Base-by-base conservation (phyloP, 306 rosid genomes). In the Vigna unguiculata region DNA sequence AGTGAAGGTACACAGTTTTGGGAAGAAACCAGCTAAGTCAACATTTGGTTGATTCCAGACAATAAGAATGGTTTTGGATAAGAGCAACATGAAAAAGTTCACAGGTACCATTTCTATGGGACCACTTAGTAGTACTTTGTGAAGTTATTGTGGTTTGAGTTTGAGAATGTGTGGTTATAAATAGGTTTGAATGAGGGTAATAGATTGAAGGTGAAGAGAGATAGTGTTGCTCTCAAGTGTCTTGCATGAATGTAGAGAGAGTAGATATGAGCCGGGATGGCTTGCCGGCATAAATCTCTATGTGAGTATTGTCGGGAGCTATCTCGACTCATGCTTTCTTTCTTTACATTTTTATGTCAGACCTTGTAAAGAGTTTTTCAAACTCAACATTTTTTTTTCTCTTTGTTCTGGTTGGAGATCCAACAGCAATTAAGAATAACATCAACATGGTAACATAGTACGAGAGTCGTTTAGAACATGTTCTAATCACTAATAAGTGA, bases 181-280 rank as follows among this genome's bases (percentile, higher is more conserved):
- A 69, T 69, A n/a, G 80, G 72, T 25, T 51, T 22, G 55, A 32
- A 58, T 79, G 30, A 13, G 0, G 6, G 17, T 45, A 15, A 69
- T 28, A 24, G 17, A 49, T 20, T 55, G 43, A 41, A 41, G 13
- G 47, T 41, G 47, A 41, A 41, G 14, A 38, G 30, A 38, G 2
- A n/a, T n/a, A n/a, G 4, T 4, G 11, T 55, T 34, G 76, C 61
- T 64, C 25, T 64, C 38, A 63, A 65, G 57, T n/a, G 76, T 28
- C 78, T 73, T 59, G 77, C 57, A 48, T 76, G 84, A 71, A 20
- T 75, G 78, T 15, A 48, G 48, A 66, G 75, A 76, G 75, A 84
- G 82, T 61, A 49, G 51, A 80, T 38, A 40, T 48, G 87, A 79
- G 87, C 36, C 78, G 69, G 87, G 82, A 84, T 84, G 87, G 76